Evolutionary conservation across 768 basidiomycete species (phyloP).

Genomic region (Leccinum variicolor): DNA sequence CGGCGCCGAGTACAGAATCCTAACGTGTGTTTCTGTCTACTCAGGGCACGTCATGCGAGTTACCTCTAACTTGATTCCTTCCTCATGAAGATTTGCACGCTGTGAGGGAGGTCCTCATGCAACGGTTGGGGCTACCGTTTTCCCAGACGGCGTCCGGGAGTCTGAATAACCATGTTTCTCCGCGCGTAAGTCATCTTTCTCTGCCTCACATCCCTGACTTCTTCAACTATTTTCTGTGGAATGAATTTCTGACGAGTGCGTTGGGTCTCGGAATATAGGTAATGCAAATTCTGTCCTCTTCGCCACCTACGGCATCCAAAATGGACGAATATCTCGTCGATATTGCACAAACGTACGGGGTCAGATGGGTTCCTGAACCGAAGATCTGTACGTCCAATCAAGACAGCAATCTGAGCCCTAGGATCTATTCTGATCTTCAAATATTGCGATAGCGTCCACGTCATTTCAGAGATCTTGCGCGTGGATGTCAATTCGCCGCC

Average conservation of each 20-base stretch:
- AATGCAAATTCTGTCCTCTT: slow-evolving; percentile 47
- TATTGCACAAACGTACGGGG: slow-evolving; percentile 50
- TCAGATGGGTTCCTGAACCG: slow-evolving; percentile 64
- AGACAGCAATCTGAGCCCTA: background rate
- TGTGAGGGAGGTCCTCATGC: slow-evolving; percentile 52
- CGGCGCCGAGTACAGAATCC: slow-evolving; percentile 51
- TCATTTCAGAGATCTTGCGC: slow-evolving; percentile 62
- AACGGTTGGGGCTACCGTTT: slow-evolving; percentile 58
- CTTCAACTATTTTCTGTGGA: background rate
- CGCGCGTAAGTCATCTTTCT: slow-evolving; percentile 35
- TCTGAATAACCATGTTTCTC: slow-evolving; percentile 52
- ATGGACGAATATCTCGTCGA: slow-evolving; percentile 54
- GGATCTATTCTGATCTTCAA: background rate
- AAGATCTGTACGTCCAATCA: slow-evolving; percentile 51
- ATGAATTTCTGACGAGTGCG: background rate
- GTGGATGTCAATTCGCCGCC: slow-evolving; percentile 37
- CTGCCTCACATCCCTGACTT: background rate
- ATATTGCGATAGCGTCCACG: slow-evolving; percentile 50
- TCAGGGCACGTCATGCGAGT: background rate
- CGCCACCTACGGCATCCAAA: slow-evolving; percentile 51
- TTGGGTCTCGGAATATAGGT: slow-evolving; percentile 34
- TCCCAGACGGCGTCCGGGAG: slow-evolving; percentile 48
- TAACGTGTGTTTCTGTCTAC: background rate
- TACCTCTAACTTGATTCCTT: background rate
- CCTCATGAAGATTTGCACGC: slow-evolving; percentile 49